Evolutionary conservation across 306 rosid species (phyloP), one percentile per base, ranked within the genome.

Genomic region (Arachis hypogaea): DNA sequence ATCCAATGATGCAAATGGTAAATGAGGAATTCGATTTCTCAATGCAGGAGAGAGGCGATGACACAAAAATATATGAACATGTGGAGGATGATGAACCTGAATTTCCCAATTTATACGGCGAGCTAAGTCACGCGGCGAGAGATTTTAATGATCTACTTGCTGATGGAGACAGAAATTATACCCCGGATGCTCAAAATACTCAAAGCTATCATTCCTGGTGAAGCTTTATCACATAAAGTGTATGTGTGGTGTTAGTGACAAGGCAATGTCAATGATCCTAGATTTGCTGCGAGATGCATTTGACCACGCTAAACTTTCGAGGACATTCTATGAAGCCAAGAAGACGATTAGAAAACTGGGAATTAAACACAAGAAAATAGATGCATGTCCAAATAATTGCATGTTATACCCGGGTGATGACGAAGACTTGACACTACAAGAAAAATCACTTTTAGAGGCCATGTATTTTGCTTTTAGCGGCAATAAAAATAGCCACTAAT

Each of bases 221-320:
- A 67, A 67, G 14, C 33, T 67, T 0, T 50, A 67, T 9, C 59
- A 67, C 10, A 56, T 56, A 3, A 57, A 70, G 12, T 70, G 12
- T 3, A 28, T 71, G 29, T 72, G 59, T 46, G 4, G 4, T 0
- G 0, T 72, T 3, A 60, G 4, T 61, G 77, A 49, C 3, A 60
- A 60, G 33, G 60, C 7, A 4, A 7, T 60, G 61, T 0, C 12
- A 5, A 60, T 61, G 69, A 72, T 72, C 1, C 30, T 72, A 0
- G 59, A 72, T 2, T 33, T 72, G 28, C 4, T 72, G 49, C 36
- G 38, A 7, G 77, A 72, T 60, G 61, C 68, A 6, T 61, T 60
- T 28, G 61, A n/a, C 11, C 7, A 60, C 63, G 68, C 68, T 22
- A 22, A n/a, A 33, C 12, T 72, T 9, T 18, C 18, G 0, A 0